Conservation (phyloP, 768 basidiomycete genomes). For the Boletus tylopilopsis region DNA sequence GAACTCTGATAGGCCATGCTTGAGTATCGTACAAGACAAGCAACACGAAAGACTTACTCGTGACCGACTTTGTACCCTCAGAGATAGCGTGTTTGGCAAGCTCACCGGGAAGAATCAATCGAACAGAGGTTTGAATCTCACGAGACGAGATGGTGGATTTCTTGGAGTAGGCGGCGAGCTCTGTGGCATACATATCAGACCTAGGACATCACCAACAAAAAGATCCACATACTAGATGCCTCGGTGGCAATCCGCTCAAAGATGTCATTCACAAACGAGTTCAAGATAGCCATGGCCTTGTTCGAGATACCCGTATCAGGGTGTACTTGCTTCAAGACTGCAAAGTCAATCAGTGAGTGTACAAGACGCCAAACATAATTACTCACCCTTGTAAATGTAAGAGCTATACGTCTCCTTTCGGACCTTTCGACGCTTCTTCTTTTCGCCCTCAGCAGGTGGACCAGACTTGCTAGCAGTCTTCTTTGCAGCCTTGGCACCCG, state of each 20-base stretch:
- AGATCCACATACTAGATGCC: slow-evolving; percentile 53
- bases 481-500: slow-evolving; percentile 52
- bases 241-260: slow-evolving; percentile 78
- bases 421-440: slow-evolving; percentile 78
- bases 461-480: slow-evolving; percentile 58
- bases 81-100: slow-evolving; percentile 87
- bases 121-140: slow-evolving; percentile 83
- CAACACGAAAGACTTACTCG: slow-evolving; percentile 42
- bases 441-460: slow-evolving; percentile 55
- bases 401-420: slow-evolving; percentile 83
- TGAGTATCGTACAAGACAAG: slow-evolving; percentile 4
- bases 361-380: not conserved
- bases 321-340: slow-evolving; percentile 88
- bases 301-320: slow-evolving; percentile 92
- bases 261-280: slow-evolving; percentile 84
- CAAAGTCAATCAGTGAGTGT: not conserved
- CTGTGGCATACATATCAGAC: slow-evolving; percentile 28
- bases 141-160: slow-evolving; percentile 90
- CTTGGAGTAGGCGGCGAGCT: slow-evolving; percentile 84
- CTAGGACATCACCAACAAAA: not conserved
- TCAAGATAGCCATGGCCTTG: slow-evolving; percentile 82
- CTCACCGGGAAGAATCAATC: slow-evolving; percentile 81
- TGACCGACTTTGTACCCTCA: slow-evolving; percentile 74
- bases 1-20: slow-evolving; percentile 42
- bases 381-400: slow-evolving; percentile 78